Conservation (phyloP, 2,329 filamentous ascomycete genomes). For the Nannizziopsis arthrosporioides region DNA sequence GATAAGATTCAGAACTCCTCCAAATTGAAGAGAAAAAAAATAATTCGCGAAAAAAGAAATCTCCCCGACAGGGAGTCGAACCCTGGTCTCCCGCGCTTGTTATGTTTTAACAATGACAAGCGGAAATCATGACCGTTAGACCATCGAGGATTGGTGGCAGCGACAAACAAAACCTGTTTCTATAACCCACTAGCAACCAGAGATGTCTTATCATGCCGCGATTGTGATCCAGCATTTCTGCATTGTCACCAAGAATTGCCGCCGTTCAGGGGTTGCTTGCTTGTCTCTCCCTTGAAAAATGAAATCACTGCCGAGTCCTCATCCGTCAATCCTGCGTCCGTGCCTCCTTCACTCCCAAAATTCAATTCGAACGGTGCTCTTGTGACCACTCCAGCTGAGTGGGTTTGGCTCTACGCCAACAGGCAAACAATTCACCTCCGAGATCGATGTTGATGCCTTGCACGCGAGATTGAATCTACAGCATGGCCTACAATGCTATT, state of each 20-base stretch:
- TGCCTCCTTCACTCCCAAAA: neutral
- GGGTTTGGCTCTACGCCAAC: too few species aligned
- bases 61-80: slow-evolving; percentile 8
- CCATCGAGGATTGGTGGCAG: slow-evolving; percentile 4
- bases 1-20: too few species aligned
- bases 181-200: too few species aligned
- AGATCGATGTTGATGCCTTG: neutral
- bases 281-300: too few species aligned
- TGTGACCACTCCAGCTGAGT: neutral
- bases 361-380: neutral
- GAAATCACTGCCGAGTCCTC: too few species aligned
- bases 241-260: too few species aligned
- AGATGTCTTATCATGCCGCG: too few species aligned
- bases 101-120: slow-evolving; percentile 7
- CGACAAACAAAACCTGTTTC: too few species aligned
- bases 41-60: neutral
- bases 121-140: slow-evolving; percentile 12
- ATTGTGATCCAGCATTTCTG: too few species aligned
- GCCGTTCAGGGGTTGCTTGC: too few species aligned
- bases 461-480: slow-evolving; percentile 11
- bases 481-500: slow-evolving; percentile 36
- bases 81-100: slow-evolving; percentile 9
- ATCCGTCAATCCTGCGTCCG: too few species aligned
- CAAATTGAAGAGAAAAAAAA: neutral
- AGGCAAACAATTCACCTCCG: too few species aligned